Base-by-base conservation (phyloP, 805 yeast species). In the Barnettozyma pratensis region DNA sequence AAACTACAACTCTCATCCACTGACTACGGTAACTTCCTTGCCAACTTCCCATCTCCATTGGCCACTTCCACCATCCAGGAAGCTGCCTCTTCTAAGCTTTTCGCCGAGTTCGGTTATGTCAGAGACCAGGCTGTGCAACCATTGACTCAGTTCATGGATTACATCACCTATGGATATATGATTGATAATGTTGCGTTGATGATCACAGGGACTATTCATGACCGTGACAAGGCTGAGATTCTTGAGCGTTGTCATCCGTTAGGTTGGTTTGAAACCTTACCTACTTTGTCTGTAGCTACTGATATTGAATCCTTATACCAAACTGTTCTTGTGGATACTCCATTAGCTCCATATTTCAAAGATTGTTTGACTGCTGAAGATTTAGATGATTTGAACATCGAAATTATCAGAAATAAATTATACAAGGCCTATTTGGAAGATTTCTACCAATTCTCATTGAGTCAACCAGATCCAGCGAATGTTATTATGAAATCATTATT, bases 261-360 rank as follows among this genome's bases (percentile, higher is more conserved):
- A 58, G 99, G 99, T 41, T 91, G 97, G 97, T 94, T 94, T 62
- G 99, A 94, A 59, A 92, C 98, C 7, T 79, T 94, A 57, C 99
- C 99, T 35, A 92, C 98, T 0, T 75, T 94, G 50, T 80, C 94
- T 12, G 94, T 92, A 44, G 97, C 98, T 42, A 89, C 97, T 2
- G 98, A 92, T 67, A 81, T 92, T 49, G 96, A 90, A 60, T 81
- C 94, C n/a, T 76, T 94, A 59, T 94, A 92, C 71, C 85, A 85
- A 60, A 87, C 95, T 1, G 99, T 94, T 11, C 74, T 94, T 50
- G 85, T 94, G 47, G 99, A 94, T 69, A 94, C 99, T 6, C 99
- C 99, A 5, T 77, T 94, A 64, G 98, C 99, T 1, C 96, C 97
- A 38, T 94, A 91, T 70, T 94, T 94, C 74, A 85, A 88, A 64